Conservation (phyloP, 148 eudicot genomes). For the Amaranthus hypochondriacus region DNA sequence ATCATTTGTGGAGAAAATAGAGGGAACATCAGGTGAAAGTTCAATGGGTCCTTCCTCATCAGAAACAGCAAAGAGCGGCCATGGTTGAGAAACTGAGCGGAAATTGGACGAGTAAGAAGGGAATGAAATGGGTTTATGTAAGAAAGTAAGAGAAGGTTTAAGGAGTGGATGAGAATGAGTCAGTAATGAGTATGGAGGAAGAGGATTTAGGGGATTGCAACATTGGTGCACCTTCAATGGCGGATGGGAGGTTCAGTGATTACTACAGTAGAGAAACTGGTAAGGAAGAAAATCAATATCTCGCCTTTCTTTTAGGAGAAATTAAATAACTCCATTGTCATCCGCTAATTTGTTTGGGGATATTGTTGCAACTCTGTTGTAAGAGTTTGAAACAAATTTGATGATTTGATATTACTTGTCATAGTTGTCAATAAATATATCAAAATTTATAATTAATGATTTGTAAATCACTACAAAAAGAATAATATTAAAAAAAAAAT, state of each 20-base stretch:
- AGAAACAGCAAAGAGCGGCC: constrained; percentile 19
- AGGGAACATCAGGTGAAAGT: constrained; percentile 49
- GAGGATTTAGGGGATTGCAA: constrained; percentile 37
- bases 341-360: too few species aligned
- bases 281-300: not conserved
- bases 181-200: constrained; percentile 22
- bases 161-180: constrained; percentile 18
- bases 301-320: not conserved
- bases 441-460: too few species aligned
- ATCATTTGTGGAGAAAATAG: constrained; percentile 63
- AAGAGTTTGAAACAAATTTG: too few species aligned
- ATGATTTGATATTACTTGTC: too few species aligned
- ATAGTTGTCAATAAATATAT: too few species aligned
- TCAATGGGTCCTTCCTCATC: constrained; percentile 67
- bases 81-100: constrained; percentile 25
- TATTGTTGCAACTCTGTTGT: too few species aligned
- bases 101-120: constrained; percentile 27
- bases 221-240: constrained; percentile 24
- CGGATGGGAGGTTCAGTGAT: not conserved
- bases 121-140: constrained; percentile 27
- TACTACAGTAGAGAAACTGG: not conserved
- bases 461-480: too few species aligned
- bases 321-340: too few species aligned
- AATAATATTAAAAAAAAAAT: too few species aligned
- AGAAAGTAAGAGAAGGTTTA: constrained; percentile 21